Conservation (phyloP, 208 protist genomes). For the Endotrypanum monterogeii region DNA sequence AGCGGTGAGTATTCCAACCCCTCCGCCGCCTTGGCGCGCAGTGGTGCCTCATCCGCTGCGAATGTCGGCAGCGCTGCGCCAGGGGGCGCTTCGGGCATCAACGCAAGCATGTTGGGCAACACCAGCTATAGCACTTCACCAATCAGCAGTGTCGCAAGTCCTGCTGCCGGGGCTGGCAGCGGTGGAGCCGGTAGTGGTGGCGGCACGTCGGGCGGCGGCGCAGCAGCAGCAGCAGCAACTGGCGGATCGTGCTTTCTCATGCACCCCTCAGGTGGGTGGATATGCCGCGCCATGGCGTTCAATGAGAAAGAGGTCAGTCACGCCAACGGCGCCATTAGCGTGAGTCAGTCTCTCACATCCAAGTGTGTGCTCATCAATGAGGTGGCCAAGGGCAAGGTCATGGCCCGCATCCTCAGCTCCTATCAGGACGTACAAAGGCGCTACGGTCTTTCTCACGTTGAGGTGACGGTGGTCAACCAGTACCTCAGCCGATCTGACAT, state of each 20-base stretch:
- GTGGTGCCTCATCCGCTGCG: not conserved
- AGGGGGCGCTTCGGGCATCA: not conserved
- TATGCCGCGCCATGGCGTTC: conserved; percentile 81
- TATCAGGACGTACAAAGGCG: conserved; percentile 67
- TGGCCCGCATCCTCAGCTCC: conserved; percentile 51
- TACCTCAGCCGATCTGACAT: conserved; percentile 80
- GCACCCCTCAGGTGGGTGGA: conserved; percentile 70
- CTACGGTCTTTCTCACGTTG: conserved; percentile 83
- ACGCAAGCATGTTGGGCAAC: conserved; percentile 1
- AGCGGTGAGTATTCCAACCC: not conserved
- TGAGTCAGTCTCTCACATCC: conserved; percentile 64
- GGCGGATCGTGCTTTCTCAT: conserved; percentile 12
- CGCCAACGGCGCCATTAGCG: conserved; percentile 81
- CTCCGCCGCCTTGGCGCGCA: not conserved
- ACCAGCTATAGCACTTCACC: not conserved
- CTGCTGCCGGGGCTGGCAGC: conserved; percentile 6
- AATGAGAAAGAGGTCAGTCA: conserved; percentile 65
- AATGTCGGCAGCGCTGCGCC: not conserved
- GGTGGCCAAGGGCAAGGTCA: conserved; percentile 65
- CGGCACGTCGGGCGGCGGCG: not conserved
- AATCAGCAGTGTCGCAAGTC: not conserved
- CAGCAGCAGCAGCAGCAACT: not conserved
- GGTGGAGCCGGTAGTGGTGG: not conserved
- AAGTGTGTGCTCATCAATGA: conserved; percentile 77
- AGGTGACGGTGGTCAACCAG: conserved; percentile 78